Evolutionary conservation across 2,329 filamentous ascomycete genomes (phyloP).

Genomic region (Aspergillus eucalypticola): DNA sequence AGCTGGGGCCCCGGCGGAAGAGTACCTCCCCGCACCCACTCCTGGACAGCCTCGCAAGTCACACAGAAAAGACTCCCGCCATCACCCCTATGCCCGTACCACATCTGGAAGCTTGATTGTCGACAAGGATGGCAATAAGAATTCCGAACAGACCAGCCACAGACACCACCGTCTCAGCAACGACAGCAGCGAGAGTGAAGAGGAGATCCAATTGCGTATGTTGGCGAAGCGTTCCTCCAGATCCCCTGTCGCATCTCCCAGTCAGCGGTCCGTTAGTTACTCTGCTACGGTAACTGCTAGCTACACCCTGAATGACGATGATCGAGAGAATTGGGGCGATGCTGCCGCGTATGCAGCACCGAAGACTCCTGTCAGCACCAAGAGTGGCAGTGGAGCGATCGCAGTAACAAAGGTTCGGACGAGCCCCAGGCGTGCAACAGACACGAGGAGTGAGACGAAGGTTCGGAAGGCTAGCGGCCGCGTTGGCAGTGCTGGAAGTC

Average conservation of each 20-base stretch:
- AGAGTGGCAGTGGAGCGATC: conserved; percentile 54
- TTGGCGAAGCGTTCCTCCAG: conserved; percentile 66
- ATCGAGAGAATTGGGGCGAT: conserved; percentile 67
- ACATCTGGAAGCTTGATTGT: conserved; percentile 47
- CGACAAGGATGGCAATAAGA: conserved; percentile 33
- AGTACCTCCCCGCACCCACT: conserved; percentile 91
- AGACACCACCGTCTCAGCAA: conserved; percentile 59
- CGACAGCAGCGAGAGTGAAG: conserved; percentile 68
- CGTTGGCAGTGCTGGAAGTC: conserved; percentile 45
- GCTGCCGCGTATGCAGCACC: conserved; percentile 27
- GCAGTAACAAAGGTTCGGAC: conserved; percentile 65
- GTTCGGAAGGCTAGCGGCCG: conserved; percentile 51
- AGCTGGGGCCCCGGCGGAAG: conserved; percentile 57
- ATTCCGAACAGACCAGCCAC: conserved; percentile 48
- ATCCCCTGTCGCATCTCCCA: conserved; percentile 63
- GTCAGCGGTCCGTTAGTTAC: conserved; percentile 71
- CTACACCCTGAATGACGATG: conserved; percentile 65
- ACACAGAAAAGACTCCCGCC: conserved; percentile 70
- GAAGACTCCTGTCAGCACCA: conserved; percentile 58
- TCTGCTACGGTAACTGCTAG: conserved; percentile 71
- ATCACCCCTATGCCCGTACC: conserved; percentile 69
- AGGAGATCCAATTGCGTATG: conserved; percentile 78
- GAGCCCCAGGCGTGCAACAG: conserved; percentile 49
- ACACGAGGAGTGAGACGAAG: conserved; percentile 40
- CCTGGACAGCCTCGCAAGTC: conserved; percentile 94